These are phyloP conservation scores for Globisporangium cederbergense DNA, from an alignment of 352 stramenopile genomes.

Conservation along the genomic window DNA sequence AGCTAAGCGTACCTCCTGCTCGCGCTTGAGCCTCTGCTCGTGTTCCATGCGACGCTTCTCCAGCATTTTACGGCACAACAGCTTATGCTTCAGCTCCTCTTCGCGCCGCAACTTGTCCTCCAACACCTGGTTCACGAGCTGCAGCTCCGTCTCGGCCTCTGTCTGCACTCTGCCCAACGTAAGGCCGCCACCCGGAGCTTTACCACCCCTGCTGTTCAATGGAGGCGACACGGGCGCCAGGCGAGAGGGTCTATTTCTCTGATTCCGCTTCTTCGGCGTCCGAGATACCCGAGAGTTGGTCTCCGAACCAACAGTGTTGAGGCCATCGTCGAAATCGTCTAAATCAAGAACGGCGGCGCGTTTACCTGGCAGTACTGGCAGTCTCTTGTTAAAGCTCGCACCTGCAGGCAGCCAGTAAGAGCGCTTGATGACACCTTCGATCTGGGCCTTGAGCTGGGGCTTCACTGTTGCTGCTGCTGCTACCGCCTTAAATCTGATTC, in stretches of 20 bases:
- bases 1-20: conserved; percentile 29
- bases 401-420: conserved; percentile 73
- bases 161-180: not conserved
- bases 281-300: conserved; percentile 18
- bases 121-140: conserved; percentile 9
- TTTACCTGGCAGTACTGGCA: conserved; percentile 33
- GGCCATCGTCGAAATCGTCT: conserved; percentile 7
- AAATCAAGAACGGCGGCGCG: not conserved
- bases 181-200: not conserved
- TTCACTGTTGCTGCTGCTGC: not conserved
- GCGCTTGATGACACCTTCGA: conserved; percentile 33
- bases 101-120: conserved; percentile 31
- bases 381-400: conserved; percentile 34
- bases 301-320: conserved; percentile 7
- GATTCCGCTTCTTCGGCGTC: conserved; percentile 44
- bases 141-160: conserved; percentile 10
- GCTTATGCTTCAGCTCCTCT: conserved; percentile 48
- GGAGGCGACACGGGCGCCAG: conserved; percentile 30
- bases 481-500: not conserved
- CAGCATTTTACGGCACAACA: conserved; percentile 29
- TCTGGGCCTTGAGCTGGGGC: not conserved
- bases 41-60: conserved; percentile 36
- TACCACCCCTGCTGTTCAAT: not conserved
- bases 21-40: conserved; percentile 30
- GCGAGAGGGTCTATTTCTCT: conserved; percentile 38